Percentiles rank a stretch among this genome's conserved stretches.
Conservation (phyloP, 2,329 filamentous ascomycete species). For the Penicillium polonicum region DNA sequence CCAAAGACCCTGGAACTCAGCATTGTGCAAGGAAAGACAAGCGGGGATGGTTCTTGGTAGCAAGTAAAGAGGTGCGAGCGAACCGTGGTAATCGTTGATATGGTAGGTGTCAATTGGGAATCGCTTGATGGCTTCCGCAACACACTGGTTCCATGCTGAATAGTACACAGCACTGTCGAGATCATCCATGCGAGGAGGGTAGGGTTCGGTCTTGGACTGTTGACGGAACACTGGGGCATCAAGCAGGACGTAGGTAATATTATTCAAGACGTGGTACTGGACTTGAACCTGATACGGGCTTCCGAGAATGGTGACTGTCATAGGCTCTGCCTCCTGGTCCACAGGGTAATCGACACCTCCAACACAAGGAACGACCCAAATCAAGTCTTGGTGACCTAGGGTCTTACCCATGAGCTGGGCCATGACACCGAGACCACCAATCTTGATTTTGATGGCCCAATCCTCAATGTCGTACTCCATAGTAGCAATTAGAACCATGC, state of each 20-base stretch:
- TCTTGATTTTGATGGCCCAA: slow-evolving; percentile 70
- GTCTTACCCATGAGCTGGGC: slow-evolving; percentile 68
- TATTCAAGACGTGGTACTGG: slow-evolving; percentile 62
- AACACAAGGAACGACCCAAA: slow-evolving; percentile 64
- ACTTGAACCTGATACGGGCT: slow-evolving; percentile 61
- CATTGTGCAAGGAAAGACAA: slow-evolving; percentile 67
- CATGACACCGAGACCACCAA: slow-evolving; percentile 69
- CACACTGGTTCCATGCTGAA: slow-evolving; percentile 69
- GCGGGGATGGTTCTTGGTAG: slow-evolving; percentile 61
- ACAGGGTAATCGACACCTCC: slow-evolving; percentile 64
- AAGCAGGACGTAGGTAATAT: slow-evolving; percentile 67
- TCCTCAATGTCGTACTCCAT: slow-evolving; percentile 73
- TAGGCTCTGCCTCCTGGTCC: slow-evolving; percentile 59
- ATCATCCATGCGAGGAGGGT: slow-evolving; percentile 68
- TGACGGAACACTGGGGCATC: slow-evolving; percentile 66
- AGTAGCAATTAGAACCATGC: slow-evolving; percentile 65
- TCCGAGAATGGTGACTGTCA: slow-evolving; percentile 61
- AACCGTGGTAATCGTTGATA: slow-evolving; percentile 66
- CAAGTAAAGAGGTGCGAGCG: slow-evolving; percentile 63
- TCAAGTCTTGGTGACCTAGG: slow-evolving; percentile 62
- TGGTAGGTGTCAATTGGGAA: slow-evolving; percentile 65
- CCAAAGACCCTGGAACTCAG: slow-evolving; percentile 69
- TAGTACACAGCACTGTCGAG: slow-evolving; percentile 67
- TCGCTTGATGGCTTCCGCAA: slow-evolving; percentile 61
- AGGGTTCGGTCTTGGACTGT: slow-evolving; percentile 63